phyloP scores from a whole-genome alignment of 768 basidiomycete species.

The Leccinum disarticulatum region DNA sequence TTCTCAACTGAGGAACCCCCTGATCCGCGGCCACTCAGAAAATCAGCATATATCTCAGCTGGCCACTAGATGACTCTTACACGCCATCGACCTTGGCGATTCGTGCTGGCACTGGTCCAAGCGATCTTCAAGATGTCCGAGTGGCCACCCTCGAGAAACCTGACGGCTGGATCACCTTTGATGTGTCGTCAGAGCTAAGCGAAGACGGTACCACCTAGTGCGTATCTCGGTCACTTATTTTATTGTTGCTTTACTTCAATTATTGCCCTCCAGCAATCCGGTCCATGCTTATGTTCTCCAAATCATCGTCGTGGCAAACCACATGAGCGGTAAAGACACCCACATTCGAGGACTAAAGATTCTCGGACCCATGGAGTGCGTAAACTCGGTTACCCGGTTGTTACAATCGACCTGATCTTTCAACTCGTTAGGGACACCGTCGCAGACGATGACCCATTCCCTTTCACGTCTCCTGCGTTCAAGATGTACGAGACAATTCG shows the following conservation, averaged over 20 bases:
- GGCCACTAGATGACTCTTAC: slow-evolving; percentile 90
- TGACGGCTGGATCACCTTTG: slow-evolving; percentile 90
- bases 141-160: slow-evolving; percentile 86
- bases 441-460: slow-evolving; percentile 68
- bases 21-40: slow-evolving; percentile 49
- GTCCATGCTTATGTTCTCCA: slow-evolving; percentile 89
- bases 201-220: slow-evolving; percentile 82
- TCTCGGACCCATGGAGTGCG: slow-evolving; percentile 83
- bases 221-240: slow-evolving; percentile 34
- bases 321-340: slow-evolving; percentile 98
- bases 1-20: neutral
- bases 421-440: slow-evolving; percentile 38
- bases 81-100: slow-evolving; percentile 91
- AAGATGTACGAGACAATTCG: slow-evolving; percentile 81
- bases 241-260: neutral
- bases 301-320: slow-evolving; percentile 87
- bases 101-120: slow-evolving; percentile 87
- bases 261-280: slow-evolving; percentile 58
- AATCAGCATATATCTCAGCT: slow-evolving; percentile 81
- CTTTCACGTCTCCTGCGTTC: slow-evolving; percentile 62
- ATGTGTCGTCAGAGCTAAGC: slow-evolving; percentile 75
- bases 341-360: slow-evolving; percentile 90
- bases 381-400: neutral
- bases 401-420: neutral
- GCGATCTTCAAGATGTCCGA: slow-evolving; percentile 90